phyloP scores from a whole-genome alignment of 352 stramenopile species.

The Aphanomyces cochlioides region DNA sequence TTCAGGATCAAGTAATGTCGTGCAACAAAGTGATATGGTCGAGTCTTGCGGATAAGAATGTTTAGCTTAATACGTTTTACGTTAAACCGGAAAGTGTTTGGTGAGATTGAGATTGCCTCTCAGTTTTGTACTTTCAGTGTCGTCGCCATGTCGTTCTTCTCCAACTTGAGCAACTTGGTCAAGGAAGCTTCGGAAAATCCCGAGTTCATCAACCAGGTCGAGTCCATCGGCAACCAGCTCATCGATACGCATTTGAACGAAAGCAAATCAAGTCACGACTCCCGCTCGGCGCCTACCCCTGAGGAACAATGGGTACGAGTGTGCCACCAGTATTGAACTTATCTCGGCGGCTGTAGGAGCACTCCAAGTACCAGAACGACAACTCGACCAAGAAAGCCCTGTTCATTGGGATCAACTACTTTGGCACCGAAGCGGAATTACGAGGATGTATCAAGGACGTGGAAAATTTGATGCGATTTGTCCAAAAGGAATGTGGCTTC shows the following conservation, averaged over 20 bases:
- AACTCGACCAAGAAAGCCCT: slow-evolving; percentile 27
- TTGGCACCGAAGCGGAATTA: slow-evolving; percentile 17
- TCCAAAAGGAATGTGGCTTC: slow-evolving; percentile 26
- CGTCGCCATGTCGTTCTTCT: slow-evolving; percentile 28
- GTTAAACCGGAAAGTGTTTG: too few species aligned
- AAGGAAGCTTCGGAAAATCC: slow-evolving; percentile 13
- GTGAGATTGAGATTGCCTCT: too few species aligned
- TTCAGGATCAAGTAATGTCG: too few species aligned
- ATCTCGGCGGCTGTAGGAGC: slow-evolving; percentile 7
- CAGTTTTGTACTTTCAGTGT: slow-evolving; percentile 8
- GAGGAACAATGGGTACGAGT: slow-evolving; percentile 22
- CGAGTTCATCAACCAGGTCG: slow-evolving; percentile 15
- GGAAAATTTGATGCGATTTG: slow-evolving; percentile 24
- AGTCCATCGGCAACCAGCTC: slow-evolving; percentile 25
- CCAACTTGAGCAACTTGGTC: not conserved
- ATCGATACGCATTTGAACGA: slow-evolving; percentile 28
- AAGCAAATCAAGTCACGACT: not conserved
- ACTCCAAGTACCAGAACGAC: slow-evolving; percentile 21
- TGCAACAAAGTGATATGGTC: too few species aligned
- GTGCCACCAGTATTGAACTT: not conserved
- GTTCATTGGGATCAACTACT: slow-evolving; percentile 34
- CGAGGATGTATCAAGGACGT: slow-evolving; percentile 34
- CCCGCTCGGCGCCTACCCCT: not conserved
- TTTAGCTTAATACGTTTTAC: too few species aligned
- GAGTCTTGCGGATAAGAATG: too few species aligned